Percentiles rank a stretch among this genome's conserved stretches.
Evolutionary conservation across 192 early-diverging fungal species (phyloP).

Genomic region (Diversispora epigaea): DNA sequence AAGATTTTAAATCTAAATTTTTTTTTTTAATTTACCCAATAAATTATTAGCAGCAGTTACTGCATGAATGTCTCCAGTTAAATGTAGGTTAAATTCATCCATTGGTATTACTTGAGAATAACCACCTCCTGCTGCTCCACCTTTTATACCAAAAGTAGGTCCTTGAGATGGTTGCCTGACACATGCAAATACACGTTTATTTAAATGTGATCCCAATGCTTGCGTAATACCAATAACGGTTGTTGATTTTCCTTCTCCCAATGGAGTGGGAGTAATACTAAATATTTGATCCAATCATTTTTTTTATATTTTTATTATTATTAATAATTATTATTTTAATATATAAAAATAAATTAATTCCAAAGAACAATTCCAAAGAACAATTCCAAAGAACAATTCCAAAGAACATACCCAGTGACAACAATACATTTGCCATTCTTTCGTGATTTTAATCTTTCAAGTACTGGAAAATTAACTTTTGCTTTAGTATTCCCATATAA

Average conservation of each 20-base stretch:
- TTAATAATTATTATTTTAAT: background rate
- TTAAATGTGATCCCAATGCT: conserved; percentile 91
- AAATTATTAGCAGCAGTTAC: conserved; percentile 98
- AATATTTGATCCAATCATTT: background rate
- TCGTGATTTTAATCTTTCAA: conserved; percentile 78
- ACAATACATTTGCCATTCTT: conserved; percentile 91
- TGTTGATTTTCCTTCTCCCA: conserved; percentile 99
- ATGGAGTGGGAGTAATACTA: conserved; percentile 94
- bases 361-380: too few species aligned
- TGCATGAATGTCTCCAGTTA: conserved; percentile 99
- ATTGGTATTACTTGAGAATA: conserved; percentile 99
- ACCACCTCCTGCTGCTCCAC: conserved; percentile 95
- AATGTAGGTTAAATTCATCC: conserved; percentile 98
- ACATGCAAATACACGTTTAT: conserved; percentile 88
- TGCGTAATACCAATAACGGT: conserved; percentile 94
- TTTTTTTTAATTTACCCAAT: conserved; percentile 45
- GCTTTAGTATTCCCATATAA: conserved; percentile 87
- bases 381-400: background rate
- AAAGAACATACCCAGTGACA: conserved; percentile 72
- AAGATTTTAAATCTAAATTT: background rate
- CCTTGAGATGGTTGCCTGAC: conserved; percentile 99
- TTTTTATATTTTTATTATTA: background rate
- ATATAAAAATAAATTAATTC: too few species aligned
- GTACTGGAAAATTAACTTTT: conserved; percentile 80
- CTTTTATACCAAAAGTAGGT: conserved; percentile 99